Evolutionary conservation across 352 stramenopile species (phyloP).

Genomic region (Phytophthora macrochlamydospora): DNA sequence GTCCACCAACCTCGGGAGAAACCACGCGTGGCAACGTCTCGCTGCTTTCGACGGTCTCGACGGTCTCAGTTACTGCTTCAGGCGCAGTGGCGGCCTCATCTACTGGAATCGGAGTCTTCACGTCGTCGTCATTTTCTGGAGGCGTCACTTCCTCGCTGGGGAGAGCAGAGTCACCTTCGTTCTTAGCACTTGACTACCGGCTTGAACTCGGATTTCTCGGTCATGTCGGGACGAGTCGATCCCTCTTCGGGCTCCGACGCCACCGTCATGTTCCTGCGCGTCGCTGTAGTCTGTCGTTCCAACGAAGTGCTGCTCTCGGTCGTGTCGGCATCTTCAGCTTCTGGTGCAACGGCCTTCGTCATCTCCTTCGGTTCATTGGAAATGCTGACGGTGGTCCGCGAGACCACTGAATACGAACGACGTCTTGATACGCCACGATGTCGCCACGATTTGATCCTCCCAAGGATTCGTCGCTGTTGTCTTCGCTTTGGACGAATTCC

Average conservation of each 20-base stretch:
- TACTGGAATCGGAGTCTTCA: conserved; percentile 7
- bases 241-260: conserved; percentile 10
- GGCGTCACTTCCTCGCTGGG: too few species aligned
- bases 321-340: too few species aligned
- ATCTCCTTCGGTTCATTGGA: conserved; percentile 8
- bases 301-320: too few species aligned
- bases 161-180: not conserved
- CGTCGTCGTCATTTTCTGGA: conserved; percentile 1
- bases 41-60: too few species aligned
- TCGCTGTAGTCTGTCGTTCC: too few species aligned
- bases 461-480: conserved; percentile 22
- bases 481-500: conserved; percentile 25
- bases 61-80: too few species aligned
- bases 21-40: too few species aligned
- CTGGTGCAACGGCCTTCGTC: not conserved
- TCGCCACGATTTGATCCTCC: conserved; percentile 12
- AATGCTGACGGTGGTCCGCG: not conserved
- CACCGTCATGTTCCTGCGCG: too few species aligned
- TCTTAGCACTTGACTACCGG: too few species aligned
- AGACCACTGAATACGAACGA: conserved; percentile 14
- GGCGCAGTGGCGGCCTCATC: not conserved
- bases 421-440: conserved; percentile 8
- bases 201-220: too few species aligned
- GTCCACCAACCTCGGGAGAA: too few species aligned
- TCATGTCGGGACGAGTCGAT: not conserved